Conservation (phyloP, 495 filamentous ascomycete genomes). For the Chlorociboria aeruginascens region DNA sequence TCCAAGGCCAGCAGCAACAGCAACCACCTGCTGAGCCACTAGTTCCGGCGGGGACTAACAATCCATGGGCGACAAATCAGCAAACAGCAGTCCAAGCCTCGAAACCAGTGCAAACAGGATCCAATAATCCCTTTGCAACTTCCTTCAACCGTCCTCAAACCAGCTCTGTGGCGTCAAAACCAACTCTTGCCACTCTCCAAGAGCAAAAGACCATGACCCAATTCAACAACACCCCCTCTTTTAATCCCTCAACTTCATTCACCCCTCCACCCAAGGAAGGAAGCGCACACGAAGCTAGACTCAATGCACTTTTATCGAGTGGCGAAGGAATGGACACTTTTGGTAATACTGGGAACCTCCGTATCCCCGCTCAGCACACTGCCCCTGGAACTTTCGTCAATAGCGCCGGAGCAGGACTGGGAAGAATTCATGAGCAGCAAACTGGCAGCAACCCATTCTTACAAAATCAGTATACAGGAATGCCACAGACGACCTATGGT, state of each 20-base stretch:
- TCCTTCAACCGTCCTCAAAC: constrained; percentile 36
- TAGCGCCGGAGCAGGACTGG: constrained; percentile 68
- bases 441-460: constrained; percentile 93
- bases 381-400: constrained; percentile 96
- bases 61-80: constrained; percentile 57
- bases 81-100: constrained; percentile 29
- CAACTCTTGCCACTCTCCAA: constrained; percentile 53
- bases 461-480: constrained; percentile 64
- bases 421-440: constrained; percentile 53
- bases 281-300: constrained; percentile 69
- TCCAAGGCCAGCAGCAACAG: constrained; percentile 22
- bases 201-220: constrained; percentile 50
- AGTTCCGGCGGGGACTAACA: constrained; percentile 52
- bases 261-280: constrained; percentile 39
- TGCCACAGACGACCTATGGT: constrained; percentile 49
- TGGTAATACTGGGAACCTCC: constrained; percentile 86
- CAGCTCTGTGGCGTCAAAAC: constrained; percentile 41
- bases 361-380: constrained; percentile 94
- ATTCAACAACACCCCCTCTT: constrained; percentile 27
- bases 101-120: constrained; percentile 66
- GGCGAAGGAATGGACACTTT: constrained; percentile 96
- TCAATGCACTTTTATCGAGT: constrained; percentile 77
- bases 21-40: constrained; percentile 17
- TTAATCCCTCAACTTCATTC: constrained; percentile 20
- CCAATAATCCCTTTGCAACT: constrained; percentile 87